Evolutionary conservation across 73 alveolate genomes (phyloP).

Genomic region (Tetrahymena thermophila): DNA sequence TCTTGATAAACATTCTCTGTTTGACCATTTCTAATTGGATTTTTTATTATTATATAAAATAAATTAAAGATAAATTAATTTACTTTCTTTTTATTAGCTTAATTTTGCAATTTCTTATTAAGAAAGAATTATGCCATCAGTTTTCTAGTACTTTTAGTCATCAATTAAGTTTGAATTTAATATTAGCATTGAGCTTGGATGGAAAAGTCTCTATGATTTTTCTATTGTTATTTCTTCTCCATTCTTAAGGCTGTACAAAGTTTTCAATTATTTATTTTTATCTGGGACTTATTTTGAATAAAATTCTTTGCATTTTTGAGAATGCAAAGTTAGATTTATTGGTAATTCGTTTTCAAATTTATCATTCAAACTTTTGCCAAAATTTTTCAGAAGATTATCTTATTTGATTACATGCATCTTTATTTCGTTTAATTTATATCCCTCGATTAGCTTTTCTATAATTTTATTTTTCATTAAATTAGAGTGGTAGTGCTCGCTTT

Average conservation of each 20-base stretch:
- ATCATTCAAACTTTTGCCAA: neutral
- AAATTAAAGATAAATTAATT: neutral
- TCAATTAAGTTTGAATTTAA: neutral
- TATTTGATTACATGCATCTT: neutral
- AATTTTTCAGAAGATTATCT: neutral
- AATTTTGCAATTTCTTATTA: neutral
- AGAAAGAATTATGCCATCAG: neutral
- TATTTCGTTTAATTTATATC: neutral
- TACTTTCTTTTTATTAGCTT: neutral
- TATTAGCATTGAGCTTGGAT: neutral
- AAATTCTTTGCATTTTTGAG: neutral
- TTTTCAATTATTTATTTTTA: neutral
- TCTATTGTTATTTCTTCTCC: neutral
- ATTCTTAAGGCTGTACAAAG: neutral
- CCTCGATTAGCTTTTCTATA: neutral
- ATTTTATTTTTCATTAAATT: neutral
- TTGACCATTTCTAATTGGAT: neutral
- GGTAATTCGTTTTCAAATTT: neutral
- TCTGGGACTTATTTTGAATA: neutral
- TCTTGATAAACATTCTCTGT: neutral
- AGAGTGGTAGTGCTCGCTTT: neutral
- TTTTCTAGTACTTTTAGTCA: neutral
- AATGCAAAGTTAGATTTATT: neutral
- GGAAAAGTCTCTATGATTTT: neutral
- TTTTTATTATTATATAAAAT: neutral